A percentile compares a stretch with the other conserved stretches of the same genome.
Conservation (phyloP, 257 asterid species). For the Thymus quinquecostatus region DNA sequence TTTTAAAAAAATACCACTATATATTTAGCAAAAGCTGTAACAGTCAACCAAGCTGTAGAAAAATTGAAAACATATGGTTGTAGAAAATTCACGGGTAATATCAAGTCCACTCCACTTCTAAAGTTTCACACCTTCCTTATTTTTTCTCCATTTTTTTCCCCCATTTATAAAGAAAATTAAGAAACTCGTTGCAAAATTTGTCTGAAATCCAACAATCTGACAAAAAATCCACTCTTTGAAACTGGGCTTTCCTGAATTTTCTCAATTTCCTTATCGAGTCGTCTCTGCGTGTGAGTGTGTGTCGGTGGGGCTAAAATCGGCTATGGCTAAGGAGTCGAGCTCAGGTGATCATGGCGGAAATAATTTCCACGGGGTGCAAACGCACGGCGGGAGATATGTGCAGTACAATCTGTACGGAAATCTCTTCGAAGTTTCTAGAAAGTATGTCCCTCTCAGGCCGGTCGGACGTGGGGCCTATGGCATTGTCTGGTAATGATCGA, state of each 20-base stretch:
- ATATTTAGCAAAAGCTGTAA: neutral
- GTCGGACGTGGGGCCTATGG: slow-evolving; percentile 79
- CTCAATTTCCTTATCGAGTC: neutral
- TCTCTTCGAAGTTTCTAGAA: slow-evolving; percentile 69
- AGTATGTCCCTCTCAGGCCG: slow-evolving; percentile 68
- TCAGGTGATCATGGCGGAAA: slow-evolving; percentile 64
- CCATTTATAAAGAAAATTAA: neutral
- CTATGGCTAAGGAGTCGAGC: slow-evolving; percentile 51
- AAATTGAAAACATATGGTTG: slow-evolving; percentile 38
- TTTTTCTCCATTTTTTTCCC: slow-evolving; percentile 26
- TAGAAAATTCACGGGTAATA: slow-evolving; percentile 53
- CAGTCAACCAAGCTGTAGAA: slow-evolving; percentile 5
- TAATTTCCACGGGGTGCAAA: slow-evolving; percentile 54
- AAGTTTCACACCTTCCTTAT: slow-evolving; percentile 3
- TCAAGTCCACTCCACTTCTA: neutral
- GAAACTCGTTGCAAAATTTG: neutral
- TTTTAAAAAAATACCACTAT: no score
- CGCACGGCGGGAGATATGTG: slow-evolving; percentile 62
- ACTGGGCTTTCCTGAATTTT: slow-evolving; percentile 29
- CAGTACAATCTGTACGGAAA: slow-evolving; percentile 72
- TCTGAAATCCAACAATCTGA: slow-evolving; percentile 35
- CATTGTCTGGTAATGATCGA: slow-evolving; percentile 57
- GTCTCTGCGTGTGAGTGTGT: neutral
- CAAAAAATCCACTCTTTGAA: slow-evolving; percentile 31
- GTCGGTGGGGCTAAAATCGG: neutral